Evolutionary conservation across 805 yeast genomes (phyloP).

Genomic region (Wickerhamomyces subpelliculosus): DNA sequence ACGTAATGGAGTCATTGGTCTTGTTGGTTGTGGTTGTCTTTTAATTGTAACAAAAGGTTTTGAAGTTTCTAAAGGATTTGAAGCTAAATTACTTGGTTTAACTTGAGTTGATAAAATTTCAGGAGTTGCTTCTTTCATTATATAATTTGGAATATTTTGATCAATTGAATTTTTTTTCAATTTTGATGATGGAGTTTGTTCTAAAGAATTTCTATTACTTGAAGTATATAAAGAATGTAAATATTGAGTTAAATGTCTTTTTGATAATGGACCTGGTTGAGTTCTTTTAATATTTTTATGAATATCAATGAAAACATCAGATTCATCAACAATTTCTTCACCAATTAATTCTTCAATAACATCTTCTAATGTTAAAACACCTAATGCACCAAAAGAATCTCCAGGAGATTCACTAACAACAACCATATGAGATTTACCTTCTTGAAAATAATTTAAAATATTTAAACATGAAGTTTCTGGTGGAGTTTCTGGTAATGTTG

Average conservation of each 20-base stretch:
- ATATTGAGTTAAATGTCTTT: slow-evolving; percentile 61
- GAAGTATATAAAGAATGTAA: slow-evolving; percentile 52
- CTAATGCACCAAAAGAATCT: slow-evolving; percentile 72
- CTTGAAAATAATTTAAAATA: slow-evolving; percentile 92
- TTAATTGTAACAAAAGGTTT: slow-evolving; percentile 66
- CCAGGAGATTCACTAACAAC: slow-evolving; percentile 87
- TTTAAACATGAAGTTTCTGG: slow-evolving; percentile 90
- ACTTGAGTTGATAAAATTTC: slow-evolving; percentile 8
- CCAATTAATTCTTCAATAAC: slow-evolving; percentile 98
- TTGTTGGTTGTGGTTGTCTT: slow-evolving; percentile 35
- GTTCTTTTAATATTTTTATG: slow-evolving; percentile 77
- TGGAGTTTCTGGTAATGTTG: slow-evolving; percentile 92
- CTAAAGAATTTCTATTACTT: slow-evolving; percentile 38
- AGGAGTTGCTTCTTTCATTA: neutral
- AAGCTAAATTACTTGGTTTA: slow-evolving; percentile 49
- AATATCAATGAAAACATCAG: slow-evolving; percentile 88
- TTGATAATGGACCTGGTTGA: slow-evolving; percentile 69
- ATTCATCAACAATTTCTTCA: slow-evolving; percentile 94
- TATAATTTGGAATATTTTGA: neutral
- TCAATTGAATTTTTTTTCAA: neutral
- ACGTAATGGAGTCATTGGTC: slow-evolving; percentile 7
- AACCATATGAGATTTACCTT: slow-evolving; percentile 97
- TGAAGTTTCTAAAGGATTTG: slow-evolving; percentile 60
- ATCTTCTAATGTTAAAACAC: slow-evolving; percentile 90
- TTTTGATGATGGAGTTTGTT: too few relatives aligned